Evolutionary conservation across 192 early-diverging fungal species (phyloP), one percentile per base, ranked within the genome.

Genomic region (Bifiguratus adelaidae): DNA sequence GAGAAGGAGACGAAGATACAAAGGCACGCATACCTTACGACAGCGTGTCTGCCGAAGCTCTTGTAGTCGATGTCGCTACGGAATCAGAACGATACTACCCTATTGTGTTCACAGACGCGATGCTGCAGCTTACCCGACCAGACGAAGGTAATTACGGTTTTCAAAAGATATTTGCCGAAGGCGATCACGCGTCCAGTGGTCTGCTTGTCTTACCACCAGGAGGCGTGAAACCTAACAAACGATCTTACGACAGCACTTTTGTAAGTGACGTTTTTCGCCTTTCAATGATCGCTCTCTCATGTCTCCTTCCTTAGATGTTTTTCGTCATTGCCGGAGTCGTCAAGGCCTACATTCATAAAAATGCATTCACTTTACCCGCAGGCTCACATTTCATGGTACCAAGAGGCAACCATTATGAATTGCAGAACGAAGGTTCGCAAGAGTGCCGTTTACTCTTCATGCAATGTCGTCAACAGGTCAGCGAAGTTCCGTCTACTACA

Each of bases 81-180:
- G n/a, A n/a, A n/a, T n/a, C n/a, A n/a, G n/a, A n/a, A n/a, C n/a
- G n/a, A n/a, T n/a, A n/a, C n/a, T n/a, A n/a, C n/a, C n/a, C n/a
- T n/a, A n/a, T n/a, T n/a, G n/a, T n/a, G n/a, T n/a, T n/a, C n/a
- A n/a, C n/a, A n/a, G n/a, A n/a, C n/a, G n/a, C n/a, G n/a, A n/a
- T n/a, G n/a, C n/a, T n/a, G n/a, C n/a, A n/a, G n/a, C n/a, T n/a
- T n/a, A n/a, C n/a, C n/a, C n/a, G n/a, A n/a, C n/a, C n/a, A n/a
- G n/a, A n/a, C n/a, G n/a, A n/a, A n/a, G n/a, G n/a, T n/a, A n/a
- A 58, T 7, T 80, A 71, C 48, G 47, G 59, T 52, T 73, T 73
- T 42, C 63, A 74, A 47, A 71, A 75, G 32, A 52, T 63, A 2
- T 80, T 78, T 51, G 61, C 51, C 13, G 77, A 76, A 38, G 74